Evolutionary conservation across 2,329 filamentous ascomycete genomes (phyloP), one percentile per base, ranked within the genome.

Genomic region (Neophaeococcomyces aloes): DNA sequence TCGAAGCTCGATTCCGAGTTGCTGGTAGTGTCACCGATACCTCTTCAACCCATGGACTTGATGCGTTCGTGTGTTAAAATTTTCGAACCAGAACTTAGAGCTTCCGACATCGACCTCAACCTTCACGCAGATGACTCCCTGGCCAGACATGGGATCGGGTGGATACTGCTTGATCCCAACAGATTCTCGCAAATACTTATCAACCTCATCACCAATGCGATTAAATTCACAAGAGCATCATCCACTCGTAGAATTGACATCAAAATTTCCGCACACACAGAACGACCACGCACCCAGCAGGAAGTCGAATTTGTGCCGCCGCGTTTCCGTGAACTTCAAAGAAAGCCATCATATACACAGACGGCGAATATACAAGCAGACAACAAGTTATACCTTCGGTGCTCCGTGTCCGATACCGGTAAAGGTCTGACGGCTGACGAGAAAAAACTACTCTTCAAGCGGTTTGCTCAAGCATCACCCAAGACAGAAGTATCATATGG

Each of bases 401-500:
- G 30, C 11, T 19, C 14, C 13, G 41, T 44, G 13, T 44, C 41
- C 50, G 85, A 89, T 54, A 86, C 83, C 0, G 85, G 85, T 0
- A 78, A 83, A 42, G 83, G 83, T 0, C 67, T 91, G 8, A 82
- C 71, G 2, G 68, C 75, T 2, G 75, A 80, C 44, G 83, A 86
- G 56, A 83, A 80, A 63, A 78, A 80, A 36, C 70, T 77, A 35
- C 69, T 91, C 0, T 89, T 89, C 61, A 76, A 86, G 52, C 75
- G 83, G 15, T 89, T 89, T 59, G 79, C 81, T 7, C 84, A 89
- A 61, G 81, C 82, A 1, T 83, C 76, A 13, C 79, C 81, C 1
- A 75, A 76, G 38, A 87, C 82, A 1, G 82, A 86, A 50, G 77
- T 85, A 7, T 76, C 85, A 53, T 87, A 88, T 51, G 84, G 84